phyloP scores from a whole-genome alignment of 2,329 filamentous ascomycete genomes.

The Pseudogymnoascus sp. region DNA sequence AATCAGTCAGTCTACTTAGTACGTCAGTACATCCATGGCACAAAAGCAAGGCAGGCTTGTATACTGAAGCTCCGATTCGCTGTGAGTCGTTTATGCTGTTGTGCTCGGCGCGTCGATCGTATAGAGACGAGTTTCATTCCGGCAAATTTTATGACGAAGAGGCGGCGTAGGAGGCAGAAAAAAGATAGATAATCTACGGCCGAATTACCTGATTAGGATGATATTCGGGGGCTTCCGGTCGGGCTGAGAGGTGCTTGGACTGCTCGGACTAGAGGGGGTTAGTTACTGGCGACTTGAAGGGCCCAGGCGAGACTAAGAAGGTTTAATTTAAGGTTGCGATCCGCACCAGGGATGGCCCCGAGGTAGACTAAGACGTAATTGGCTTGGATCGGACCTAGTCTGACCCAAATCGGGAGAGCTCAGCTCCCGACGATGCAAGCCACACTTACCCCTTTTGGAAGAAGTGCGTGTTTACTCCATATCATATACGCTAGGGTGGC shows the following conservation, averaged over 20 bases:
- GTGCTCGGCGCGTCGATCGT: neutral
- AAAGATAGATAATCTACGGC: neutral
- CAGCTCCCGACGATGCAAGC: neutral
- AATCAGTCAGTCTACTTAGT: neutral
- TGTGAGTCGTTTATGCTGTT: neutral
- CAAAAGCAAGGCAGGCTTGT: neutral
- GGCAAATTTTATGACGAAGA: neutral
- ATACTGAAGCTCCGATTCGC: neutral
- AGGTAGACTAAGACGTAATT: neutral
- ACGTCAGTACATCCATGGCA: neutral
- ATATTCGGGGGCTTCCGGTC: neutral
- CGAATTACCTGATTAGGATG: neutral
- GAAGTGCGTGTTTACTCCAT: neutral
- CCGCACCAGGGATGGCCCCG: slow-evolving; percentile 10
- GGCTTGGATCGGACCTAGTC: neutral
- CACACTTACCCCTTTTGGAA: neutral
- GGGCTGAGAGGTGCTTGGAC: neutral
- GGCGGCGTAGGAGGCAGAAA: neutral
- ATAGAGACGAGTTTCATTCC: neutral
- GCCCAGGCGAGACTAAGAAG: neutral
- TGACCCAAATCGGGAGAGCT: neutral
- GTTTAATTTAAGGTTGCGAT: slow-evolving; percentile 13
- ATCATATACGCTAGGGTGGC: neutral
- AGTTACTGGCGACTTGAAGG: neutral
- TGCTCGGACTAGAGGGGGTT: neutral